Evolutionary conservation across 1,139 yeast genomes (phyloP), one percentile per base, ranked within the genome.

Genomic region (Geotrichum histeridarum): DNA sequence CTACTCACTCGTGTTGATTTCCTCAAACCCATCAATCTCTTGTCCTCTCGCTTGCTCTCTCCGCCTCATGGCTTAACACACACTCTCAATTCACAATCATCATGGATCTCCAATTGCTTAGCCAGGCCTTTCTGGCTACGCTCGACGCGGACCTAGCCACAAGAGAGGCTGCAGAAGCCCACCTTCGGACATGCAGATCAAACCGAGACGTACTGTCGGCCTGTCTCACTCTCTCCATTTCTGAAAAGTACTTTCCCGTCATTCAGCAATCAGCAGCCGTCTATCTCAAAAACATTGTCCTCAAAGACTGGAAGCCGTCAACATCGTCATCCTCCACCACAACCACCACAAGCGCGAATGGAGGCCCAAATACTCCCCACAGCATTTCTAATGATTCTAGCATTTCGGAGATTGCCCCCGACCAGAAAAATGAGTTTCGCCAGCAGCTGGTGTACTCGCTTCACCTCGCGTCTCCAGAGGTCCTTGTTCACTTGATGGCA

Each of bases 211-310:
- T 91, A 90, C 66, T 73, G 87, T 48, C 85, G 85, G 93, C 91
- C 1, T 87, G 96, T 68, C 73, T 93, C 49, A 91, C 87, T 64
- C 82, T 93, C 53, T 77, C 88, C 39, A 66, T 77, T n/a, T 76
- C 78, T 42, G 71, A 70, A 11, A 77, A 76, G 9, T 82, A 82
- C 3, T 75, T 80, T 15, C 74, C 77, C 1, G 78, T 77, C 35
- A 78, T 87, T 47, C 82, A 83, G 61, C 78, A 83, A 52, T 91
- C 96, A 8, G 87, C 95, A 14, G 95, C 95, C 0, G 84, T 93
- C 27, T 91, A 83, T 68, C 82, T 93, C 71, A 93, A 93, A 68
- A 93, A 93, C 68, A 76, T 83, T 57, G 76, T 90, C 30, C 71
- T 77, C 12, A 78, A 79, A 55, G 77, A 78, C 59, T 93, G 98